Base-by-base conservation (phyloP, 352 stramenopile genomes). In the Phytophthora pinifolia region DNA sequence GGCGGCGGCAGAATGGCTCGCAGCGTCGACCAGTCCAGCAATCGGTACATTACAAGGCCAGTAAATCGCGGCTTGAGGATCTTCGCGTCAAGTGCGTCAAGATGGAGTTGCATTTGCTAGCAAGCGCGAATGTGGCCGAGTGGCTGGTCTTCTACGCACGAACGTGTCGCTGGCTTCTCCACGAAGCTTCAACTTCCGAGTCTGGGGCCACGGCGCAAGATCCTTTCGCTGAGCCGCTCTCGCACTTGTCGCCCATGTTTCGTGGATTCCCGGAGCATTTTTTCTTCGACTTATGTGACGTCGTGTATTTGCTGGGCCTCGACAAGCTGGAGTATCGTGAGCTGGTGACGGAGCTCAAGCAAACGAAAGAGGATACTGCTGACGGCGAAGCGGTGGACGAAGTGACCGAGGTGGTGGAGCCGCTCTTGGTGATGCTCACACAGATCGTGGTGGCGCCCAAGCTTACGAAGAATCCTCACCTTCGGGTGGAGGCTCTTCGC, bases 221-320 rank as follows among this genome's bases (percentile, higher is more conserved):
- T 54, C 61, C 79, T 15, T 82, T 73, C 20, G 42, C 29, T 13
- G 65, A 69, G 6, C 58, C 83, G 1, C 38, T 88, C 17, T 72
- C 70, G 6, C 59, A 79, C 5, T 76, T 82, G 12, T 76, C 74
- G 17, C 50, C 57, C 15, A 58, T 65, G 10, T 85, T 89, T 44
- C 73, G 70, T 20, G 55, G 48, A 6, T 88, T 90, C 41, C 79
- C 79, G 1, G 75, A 90, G 32, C 77, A 88, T 54, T 88, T 88
- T 35, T 86, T 90, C 48, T 76, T 86, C n/a, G 79, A 90, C 47
- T 14, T 90, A 29, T 90, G 79, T 38, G 69, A 87, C 22, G 72
- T 80, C 20, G 64, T 85, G 5, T 74, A 78, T 42, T 51, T 88
- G 15, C 62, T 89, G 31, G 74, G 70, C 6, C 57, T 88, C 7